Base-by-base conservation (phyloP, 805 yeast species). In the Saccharomyces paradoxus region DNA sequence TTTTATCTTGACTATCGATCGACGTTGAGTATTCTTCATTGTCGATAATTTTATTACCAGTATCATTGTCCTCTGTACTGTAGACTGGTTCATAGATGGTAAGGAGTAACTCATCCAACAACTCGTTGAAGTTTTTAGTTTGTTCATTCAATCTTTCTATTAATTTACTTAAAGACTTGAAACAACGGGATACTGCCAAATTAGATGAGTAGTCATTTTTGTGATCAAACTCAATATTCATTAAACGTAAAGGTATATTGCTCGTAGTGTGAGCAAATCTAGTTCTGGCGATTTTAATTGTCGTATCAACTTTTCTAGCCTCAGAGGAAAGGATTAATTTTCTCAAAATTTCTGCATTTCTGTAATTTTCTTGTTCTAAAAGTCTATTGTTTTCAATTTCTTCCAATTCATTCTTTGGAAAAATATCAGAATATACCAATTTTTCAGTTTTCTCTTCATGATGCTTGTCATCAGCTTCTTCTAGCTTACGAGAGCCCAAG, bases 21-120 rank as follows among this genome's bases (percentile, higher is more conserved):
- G 96, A 83, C 4, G 78, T 79, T 12, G 81, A 83, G 68, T 91
- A 94, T 63, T 90, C 97, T 50, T 82, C 86, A 13, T 91, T 90
- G 52, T 84, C 82, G 14, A 63, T 68, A 2, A 83, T 82, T 41
- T 65, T 65, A 31, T 57, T 54, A 2, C 55, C 58, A n/a, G 60
- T 62, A 13, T 56, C 55, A 30, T 56, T 53, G 14, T 55, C 53
- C 4, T 30, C 49, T 26, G 55, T 54, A 1, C 17, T 17, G 44
- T 37, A 49, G 63, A 65, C 12, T 63, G 62, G 29, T 59, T 68
- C 2, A 58, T 53, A 13, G 72, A 67, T 1, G 75, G 67, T 28
- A 67, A 47, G 28, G 53, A 50, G 6, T 14, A 65, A 53, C 4
- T 63, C 57, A 8, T 52, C 50, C 12, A 60, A 41, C 7, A 63